Evolutionary conservation across 441 rosid genomes (phyloP).

Genomic region (Mallotus repandus): DNA sequence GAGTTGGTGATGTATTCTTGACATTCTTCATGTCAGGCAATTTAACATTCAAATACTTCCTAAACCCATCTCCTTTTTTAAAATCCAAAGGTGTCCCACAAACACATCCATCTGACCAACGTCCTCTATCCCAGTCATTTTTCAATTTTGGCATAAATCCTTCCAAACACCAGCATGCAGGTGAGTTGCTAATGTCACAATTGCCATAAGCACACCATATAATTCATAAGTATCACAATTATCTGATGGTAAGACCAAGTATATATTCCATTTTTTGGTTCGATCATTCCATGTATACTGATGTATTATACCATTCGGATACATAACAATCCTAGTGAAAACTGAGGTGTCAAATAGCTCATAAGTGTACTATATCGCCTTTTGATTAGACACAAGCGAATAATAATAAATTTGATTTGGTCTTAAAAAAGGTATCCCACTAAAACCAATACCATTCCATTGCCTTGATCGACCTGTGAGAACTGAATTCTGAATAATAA

Average conservation of each 20-base stretch:
- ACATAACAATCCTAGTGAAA: background rate
- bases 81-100: constrained; percentile 12
- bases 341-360: constrained; percentile 22
- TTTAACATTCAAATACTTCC: too few species aligned
- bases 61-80: constrained; percentile 10
- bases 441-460: constrained; percentile 11
- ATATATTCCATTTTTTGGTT: background rate
- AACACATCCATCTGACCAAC: constrained; percentile 12
- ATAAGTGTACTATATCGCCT: constrained; percentile 44
- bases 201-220: constrained; percentile 8
- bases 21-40: too few species aligned
- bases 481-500: background rate
- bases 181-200: background rate
- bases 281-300: background rate
- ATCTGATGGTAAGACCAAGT: background rate
- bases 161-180: constrained; percentile 5
- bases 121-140: background rate
- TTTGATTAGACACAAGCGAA: constrained; percentile 29
- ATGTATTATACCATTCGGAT: background rate
- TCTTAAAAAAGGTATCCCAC: constrained; percentile 28
- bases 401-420: constrained; percentile 20
- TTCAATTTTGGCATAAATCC: background rate
- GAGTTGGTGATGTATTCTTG: too few species aligned
- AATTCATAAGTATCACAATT: background rate
- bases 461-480: constrained; percentile 1